Base-by-base conservation (phyloP, 2,329 filamentous ascomycete genomes). In the Colletotrichum sp. region DNA sequence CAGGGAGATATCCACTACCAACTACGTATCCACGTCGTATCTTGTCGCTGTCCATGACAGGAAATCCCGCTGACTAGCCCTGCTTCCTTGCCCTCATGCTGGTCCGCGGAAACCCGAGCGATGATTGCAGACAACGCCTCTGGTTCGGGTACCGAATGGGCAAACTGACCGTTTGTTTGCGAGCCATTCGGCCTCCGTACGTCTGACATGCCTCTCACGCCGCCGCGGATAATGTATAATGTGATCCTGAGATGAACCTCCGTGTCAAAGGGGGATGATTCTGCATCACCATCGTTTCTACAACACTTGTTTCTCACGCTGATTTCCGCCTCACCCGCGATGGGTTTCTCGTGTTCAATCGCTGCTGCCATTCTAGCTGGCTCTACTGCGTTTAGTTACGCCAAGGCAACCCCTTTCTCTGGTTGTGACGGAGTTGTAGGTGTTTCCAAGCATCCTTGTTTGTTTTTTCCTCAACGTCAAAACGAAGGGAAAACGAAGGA, bases 391-490 rank as follows among this genome's bases (percentile, higher is more conserved):
- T 49, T 49, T n/a, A 49, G 0, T 4, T 1, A n/a, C 39, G 39
- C 39, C 18, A 49, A 49, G 3, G 1, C 39, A n/a, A 49, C 5
- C 39, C 1, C 39, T 4, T 49, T 49, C 9, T 0, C 0, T 49
- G 39, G 39, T 7, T 49, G 18, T 49, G 39, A n/a, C 18, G 39
- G 18, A n/a, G 39, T 49, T 3, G 18, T 49, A 49, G 39, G 39
- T n/a, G 39, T 1, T 1, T 49, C 9, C 18, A 0, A n/a, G 18
- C 18, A 2, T 18, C 39, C 9, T 2, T 2, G 1, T 44, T 3
- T n/a, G 18, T n/a, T 44, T 44, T 39, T 16, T 36, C 34, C 30
- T 16, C 4, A 39, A 8, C 5, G 39, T 44, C 5, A 2, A 44
- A 49, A 49, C 1, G 18, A 44, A 2, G 18, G 39, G 0, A 12